Conservation (phyloP, 2,329 filamentous ascomycete species). For the Leptosphaerulina australis region DNA sequence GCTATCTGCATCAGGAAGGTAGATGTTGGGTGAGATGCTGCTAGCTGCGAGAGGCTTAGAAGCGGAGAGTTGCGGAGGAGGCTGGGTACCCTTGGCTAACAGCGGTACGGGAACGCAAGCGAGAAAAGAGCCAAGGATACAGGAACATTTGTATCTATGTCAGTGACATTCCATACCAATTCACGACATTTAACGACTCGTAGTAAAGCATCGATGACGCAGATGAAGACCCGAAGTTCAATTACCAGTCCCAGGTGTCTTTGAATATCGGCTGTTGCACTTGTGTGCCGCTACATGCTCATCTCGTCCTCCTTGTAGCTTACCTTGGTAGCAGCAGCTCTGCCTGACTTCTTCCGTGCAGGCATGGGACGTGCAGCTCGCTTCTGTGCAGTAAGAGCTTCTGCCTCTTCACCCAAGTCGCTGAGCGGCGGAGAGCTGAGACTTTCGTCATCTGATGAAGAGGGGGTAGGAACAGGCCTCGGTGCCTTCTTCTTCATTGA, state of each 20-base stretch:
- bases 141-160: slow-evolving; percentile 12
- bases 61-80: slow-evolving; percentile 14
- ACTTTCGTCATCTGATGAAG: slow-evolving; percentile 46
- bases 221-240: slow-evolving; percentile 9
- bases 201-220: background rate
- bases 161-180: slow-evolving; percentile 11
- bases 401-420: slow-evolving; percentile 46
- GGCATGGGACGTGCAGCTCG: slow-evolving; percentile 31
- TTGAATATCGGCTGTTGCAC: slow-evolving; percentile 1
- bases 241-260: slow-evolving; percentile 7
- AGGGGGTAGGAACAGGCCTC: slow-evolving; percentile 53
- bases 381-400: slow-evolving; percentile 32
- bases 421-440: slow-evolving; percentile 48
- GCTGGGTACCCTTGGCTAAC: slow-evolving; percentile 19
- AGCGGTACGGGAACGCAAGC: slow-evolving; percentile 16
- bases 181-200: slow-evolving; percentile 2
- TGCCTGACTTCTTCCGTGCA: slow-evolving; percentile 37
- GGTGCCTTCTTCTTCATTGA: slow-evolving; percentile 47
- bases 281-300: slow-evolving; percentile 20
- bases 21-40: background rate
- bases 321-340: slow-evolving; percentile 33
- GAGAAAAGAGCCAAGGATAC: slow-evolving; percentile 10
- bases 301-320: slow-evolving; percentile 47
- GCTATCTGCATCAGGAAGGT: slow-evolving; percentile 19
- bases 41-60: slow-evolving; percentile 11